Base-by-base conservation (phyloP, 306 rosid species). In the Rubus parviflorus region DNA sequence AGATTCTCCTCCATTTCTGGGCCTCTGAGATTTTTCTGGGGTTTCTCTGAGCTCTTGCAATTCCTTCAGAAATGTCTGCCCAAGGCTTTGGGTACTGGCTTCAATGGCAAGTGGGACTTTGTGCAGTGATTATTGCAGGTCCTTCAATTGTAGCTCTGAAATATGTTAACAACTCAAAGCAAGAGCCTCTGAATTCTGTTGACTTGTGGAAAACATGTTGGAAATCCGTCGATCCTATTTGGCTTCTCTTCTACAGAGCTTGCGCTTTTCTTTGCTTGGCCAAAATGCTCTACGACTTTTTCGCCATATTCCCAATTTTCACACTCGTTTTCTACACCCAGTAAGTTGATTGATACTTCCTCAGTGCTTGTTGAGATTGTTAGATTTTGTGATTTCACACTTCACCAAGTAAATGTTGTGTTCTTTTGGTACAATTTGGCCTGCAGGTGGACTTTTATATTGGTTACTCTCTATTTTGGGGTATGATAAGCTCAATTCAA, bases 381-480 rank as follows among this genome's bases (percentile, higher is more conserved):
- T 15, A 49, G 65, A 49, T 30, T 30, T 60, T 49, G 75, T 23
- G 6, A 68, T 61, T 74, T 49, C 45, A 43, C 10, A n/a, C 66
- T 60, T 46, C 54, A 53, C 68, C 22, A 15, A 63, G 47, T 72
- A 17, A 80, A 70, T 8, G 56, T 46, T 35, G 3, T 68, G 49
- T 53, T 52, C 40, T 11, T 14, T 41, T 64, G 42, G 16, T 62
- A 49, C 47, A 58, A 64, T 57, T 68, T 49, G 68, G 64, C 62
- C 81, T 78, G 81, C 89, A 91, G 97, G 89, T 91, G 97, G 97
- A 89, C 94, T 77, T 89, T 86, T 84, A 79, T 87, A 5, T 75
- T 91, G 73, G 91, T 91, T 38, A 82, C 78, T 82, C 30, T 86
- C 71, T 91, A 91, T 72, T 91, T 91, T 81, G 90, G 78, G 82